Conservation (phyloP, 768 basidiomycete species). For the Naganishia friedmannii region DNA sequence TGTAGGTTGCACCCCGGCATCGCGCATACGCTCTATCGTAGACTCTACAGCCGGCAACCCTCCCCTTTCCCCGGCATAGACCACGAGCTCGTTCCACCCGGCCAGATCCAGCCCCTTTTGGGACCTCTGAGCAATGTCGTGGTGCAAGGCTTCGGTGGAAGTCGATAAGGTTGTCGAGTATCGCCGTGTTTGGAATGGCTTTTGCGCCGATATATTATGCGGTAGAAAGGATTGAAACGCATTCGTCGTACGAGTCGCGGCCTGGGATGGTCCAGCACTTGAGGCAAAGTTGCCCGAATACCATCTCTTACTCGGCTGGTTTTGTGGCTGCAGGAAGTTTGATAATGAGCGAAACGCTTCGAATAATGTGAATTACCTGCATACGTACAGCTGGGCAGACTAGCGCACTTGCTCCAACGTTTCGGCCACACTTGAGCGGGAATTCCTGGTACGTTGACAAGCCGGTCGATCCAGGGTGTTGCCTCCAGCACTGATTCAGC, state of each 20-base stretch:
- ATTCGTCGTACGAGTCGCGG: not conserved
- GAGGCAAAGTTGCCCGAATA: not conserved
- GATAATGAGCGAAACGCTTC: no score
- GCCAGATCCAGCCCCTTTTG: not conserved
- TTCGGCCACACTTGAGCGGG: not conserved
- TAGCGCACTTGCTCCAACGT: not conserved
- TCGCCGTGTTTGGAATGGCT: not conserved
- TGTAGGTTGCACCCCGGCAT: conserved; percentile 3
- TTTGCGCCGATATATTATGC: not conserved
- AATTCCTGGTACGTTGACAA: not conserved
- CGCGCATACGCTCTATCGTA: not conserved
- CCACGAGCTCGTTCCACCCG: conserved; percentile 6
- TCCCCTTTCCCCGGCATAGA: not conserved
- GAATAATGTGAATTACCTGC: no score
- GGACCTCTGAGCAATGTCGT: not conserved
- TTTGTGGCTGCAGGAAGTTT: not conserved
- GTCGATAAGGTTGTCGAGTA: not conserved
- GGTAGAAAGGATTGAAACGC: not conserved
- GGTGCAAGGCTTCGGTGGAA: not conserved
- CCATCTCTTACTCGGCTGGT: not conserved
- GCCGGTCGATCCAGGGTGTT: conserved; percentile 1
- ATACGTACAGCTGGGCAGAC: not conserved
- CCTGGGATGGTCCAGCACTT: not conserved
- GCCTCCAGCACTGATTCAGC: not conserved
- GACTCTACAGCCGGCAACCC: not conserved